phyloP scores from a whole-genome alignment of 1,284 basidiomycete species.

The Heterobasidion occidentale region DNA sequence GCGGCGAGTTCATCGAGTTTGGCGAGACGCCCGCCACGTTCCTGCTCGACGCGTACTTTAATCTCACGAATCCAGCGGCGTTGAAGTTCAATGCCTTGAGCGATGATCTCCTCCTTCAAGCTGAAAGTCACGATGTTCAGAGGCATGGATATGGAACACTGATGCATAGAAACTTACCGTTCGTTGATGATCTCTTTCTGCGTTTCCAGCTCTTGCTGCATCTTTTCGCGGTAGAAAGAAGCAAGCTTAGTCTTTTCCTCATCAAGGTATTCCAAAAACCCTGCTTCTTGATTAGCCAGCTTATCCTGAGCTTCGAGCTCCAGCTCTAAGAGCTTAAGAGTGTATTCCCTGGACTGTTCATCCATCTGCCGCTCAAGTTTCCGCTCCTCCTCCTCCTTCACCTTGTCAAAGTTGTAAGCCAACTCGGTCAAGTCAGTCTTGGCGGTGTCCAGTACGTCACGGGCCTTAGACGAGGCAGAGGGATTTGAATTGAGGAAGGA shows the following conservation, averaged over 20 bases:
- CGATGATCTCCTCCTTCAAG: slow-evolving; percentile 90
- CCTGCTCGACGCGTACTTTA: slow-evolving; percentile 93
- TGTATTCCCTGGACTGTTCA: slow-evolving; percentile 81
- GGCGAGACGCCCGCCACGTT: slow-evolving; percentile 91
- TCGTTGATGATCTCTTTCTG: slow-evolving; percentile 95
- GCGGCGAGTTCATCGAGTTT: slow-evolving; percentile 92
- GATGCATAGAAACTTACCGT: slow-evolving; percentile 43
- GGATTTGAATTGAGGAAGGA: slow-evolving; percentile 75
- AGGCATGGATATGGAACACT: not conserved
- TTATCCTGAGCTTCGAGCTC: slow-evolving; percentile 83
- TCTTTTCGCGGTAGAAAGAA: slow-evolving; percentile 78
- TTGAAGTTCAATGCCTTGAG: slow-evolving; percentile 96
- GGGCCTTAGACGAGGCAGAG: slow-evolving; percentile 56
- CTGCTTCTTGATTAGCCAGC: slow-evolving; percentile 81
- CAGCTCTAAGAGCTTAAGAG: slow-evolving; percentile 72
- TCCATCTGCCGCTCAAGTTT: slow-evolving; percentile 77
- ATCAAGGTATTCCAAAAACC: slow-evolving; percentile 79
- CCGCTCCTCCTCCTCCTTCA: slow-evolving; percentile 75
- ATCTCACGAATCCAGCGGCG: slow-evolving; percentile 94
- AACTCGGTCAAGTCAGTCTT: slow-evolving; percentile 82
- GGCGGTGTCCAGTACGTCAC: slow-evolving; percentile 66
- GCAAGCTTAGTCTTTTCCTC: slow-evolving; percentile 73
- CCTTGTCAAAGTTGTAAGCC: slow-evolving; percentile 69
- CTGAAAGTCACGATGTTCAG: slow-evolving; percentile 29
- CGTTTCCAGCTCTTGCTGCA: slow-evolving; percentile 80